phyloP scores from a whole-genome alignment of 1,284 basidiomycete species.

The Ustilago esculenta region DNA sequence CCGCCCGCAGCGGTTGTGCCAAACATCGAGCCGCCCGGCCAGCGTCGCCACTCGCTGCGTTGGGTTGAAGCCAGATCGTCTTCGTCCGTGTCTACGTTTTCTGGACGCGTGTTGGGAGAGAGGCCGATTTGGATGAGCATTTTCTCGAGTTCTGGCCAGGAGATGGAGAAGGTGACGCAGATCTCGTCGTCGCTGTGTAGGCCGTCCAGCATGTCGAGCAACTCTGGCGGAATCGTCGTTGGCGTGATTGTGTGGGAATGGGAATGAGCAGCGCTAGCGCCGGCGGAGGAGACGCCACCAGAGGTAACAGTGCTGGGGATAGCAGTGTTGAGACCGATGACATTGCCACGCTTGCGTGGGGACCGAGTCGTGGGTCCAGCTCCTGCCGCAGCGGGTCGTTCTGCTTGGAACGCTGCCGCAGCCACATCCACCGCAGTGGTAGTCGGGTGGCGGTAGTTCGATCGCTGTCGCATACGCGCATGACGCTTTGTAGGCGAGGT shows the following conservation, averaged over 20 bases:
- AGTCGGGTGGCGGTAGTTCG: slow-evolving; percentile 45
- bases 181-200: slow-evolving; percentile 91
- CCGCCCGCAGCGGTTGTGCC: slow-evolving; percentile 3
- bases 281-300: not conserved
- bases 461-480: slow-evolving; percentile 10
- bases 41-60: slow-evolving; percentile 22
- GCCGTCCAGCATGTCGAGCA: slow-evolving; percentile 79
- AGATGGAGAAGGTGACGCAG: slow-evolving; percentile 80
- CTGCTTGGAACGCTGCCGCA: slow-evolving; percentile 45
- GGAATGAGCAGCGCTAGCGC: not conserved
- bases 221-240: slow-evolving; percentile 70
- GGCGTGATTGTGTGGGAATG: slow-evolving; percentile 8
- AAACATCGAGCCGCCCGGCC: slow-evolving; percentile 14
- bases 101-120: not conserved
- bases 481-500: slow-evolving; percentile 44
- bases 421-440: slow-evolving; percentile 62
- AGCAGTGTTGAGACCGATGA: slow-evolving; percentile 11
- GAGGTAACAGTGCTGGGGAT: slow-evolving; percentile 7
- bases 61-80: slow-evolving; percentile 25
- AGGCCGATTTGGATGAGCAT: slow-evolving; percentile 71
- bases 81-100: slow-evolving; percentile 26
- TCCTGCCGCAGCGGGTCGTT: slow-evolving; percentile 1
- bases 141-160: slow-evolving; percentile 82
- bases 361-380: slow-evolving; percentile 13
- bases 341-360: slow-evolving; percentile 34